Conservation (phyloP, 345 rosid species). For the Brassica nigra region DNA sequence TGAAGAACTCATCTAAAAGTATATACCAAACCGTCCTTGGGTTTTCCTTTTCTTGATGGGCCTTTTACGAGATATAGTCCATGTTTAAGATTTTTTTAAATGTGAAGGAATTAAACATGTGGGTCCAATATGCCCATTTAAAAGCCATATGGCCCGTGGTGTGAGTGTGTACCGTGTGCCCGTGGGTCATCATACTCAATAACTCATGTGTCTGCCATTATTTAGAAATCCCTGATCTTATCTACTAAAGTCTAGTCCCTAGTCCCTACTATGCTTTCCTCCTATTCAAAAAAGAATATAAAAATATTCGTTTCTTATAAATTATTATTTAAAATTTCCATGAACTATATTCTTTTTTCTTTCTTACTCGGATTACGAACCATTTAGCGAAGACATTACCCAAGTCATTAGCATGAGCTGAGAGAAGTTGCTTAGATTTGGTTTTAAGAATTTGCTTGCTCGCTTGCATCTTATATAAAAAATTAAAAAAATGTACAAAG, state of each 20-base stretch:
- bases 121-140: conserved; percentile 31
- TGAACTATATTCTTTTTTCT: background rate
- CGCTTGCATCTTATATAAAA: background rate
- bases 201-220: conserved; percentile 13
- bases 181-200: conserved; percentile 33
- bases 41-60: conserved; percentile 8
- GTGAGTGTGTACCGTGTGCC: conserved; percentile 34
- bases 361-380: background rate
- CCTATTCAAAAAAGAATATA: background rate
- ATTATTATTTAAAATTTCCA: background rate
- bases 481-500: background rate
- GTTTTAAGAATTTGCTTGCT: background rate
- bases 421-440: conserved; percentile 12
- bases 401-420: background rate
- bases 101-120: conserved; percentile 11
- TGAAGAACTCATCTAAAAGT: background rate
- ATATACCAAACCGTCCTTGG: background rate
- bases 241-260: conserved; percentile 23
- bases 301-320: background rate
- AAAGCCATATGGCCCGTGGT: conserved; percentile 19
- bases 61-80: background rate
- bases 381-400: conserved; percentile 4
- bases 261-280: conserved; percentile 32
- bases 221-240: conserved; percentile 28
- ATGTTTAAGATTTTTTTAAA: background rate